These are phyloP conservation scores for Vanrija sp. DNA, from an alignment of 1,284 basidiomycete species.

Conservation along the genomic window DNA sequence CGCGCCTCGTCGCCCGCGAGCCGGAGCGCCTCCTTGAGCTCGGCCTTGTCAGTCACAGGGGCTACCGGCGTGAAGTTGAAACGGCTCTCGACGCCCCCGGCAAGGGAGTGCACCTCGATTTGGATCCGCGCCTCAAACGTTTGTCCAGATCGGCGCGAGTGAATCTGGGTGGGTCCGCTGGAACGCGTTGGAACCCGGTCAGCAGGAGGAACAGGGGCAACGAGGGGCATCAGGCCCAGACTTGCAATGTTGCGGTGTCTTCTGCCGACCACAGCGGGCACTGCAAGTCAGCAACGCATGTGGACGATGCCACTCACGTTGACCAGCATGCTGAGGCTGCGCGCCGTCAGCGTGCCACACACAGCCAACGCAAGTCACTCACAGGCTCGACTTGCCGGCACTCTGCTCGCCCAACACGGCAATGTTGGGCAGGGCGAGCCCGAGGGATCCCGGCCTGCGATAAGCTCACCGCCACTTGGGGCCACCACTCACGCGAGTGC, in stretches of 20 bases:
- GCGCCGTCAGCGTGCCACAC: neutral
- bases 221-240: neutral
- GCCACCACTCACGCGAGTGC: no score
- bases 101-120: constrained; percentile 7
- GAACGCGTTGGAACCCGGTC: neutral
- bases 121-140: constrained; percentile 15
- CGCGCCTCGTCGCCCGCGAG: constrained; percentile 24
- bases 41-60: neutral
- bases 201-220: neutral
- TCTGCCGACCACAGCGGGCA: constrained; percentile 15
- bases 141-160: constrained; percentile 6
- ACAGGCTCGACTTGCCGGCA: constrained; percentile 31
- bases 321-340: constrained; percentile 8
- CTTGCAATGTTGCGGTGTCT: constrained; percentile 21
- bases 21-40: constrained; percentile 8
- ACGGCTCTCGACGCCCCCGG: no score
- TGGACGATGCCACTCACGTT: constrained; percentile 5
- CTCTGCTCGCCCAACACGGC: constrained; percentile 25
- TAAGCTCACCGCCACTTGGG: no score
- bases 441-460: no score
- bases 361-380: constrained; percentile 1
- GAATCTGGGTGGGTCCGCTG: constrained; percentile 26
- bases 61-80: neutral
- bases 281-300: constrained; percentile 2
- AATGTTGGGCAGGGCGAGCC: constrained; percentile 8